Evolutionary conservation across 139 green algal species (phyloP).

Genomic region (Chlamydomonas sphaeroides): DNA sequence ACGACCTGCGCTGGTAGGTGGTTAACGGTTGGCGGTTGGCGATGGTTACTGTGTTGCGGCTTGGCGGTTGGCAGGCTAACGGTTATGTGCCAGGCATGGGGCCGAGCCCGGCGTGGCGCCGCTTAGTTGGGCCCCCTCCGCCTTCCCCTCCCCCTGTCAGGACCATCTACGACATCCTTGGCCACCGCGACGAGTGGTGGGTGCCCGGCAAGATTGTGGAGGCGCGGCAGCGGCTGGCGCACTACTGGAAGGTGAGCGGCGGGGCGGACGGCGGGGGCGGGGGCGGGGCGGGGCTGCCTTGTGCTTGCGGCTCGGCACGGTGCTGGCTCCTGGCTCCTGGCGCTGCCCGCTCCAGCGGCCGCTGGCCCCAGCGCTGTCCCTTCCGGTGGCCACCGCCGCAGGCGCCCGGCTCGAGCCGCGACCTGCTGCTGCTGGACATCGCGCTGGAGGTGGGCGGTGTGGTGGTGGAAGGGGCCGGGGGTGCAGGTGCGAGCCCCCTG

Average conservation of each 20-base stretch:
- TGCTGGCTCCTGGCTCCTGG: too few relatives aligned
- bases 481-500: too few relatives aligned
- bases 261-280: not conserved
- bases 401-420: conserved; percentile 66
- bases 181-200: conserved; percentile 89
- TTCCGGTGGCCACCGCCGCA: too few relatives aligned
- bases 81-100: too few relatives aligned
- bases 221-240: conserved; percentile 66
- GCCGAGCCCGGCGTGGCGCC: too few relatives aligned
- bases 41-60: too few relatives aligned
- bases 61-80: too few relatives aligned
- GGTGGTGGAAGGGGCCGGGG: too few relatives aligned
- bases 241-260: conserved; percentile 82
- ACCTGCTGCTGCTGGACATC: conserved; percentile 93
- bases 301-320: not conserved
- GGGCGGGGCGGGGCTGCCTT: not conserved
- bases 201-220: conserved; percentile 90
- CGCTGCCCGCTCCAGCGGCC: too few relatives aligned
- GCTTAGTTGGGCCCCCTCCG: too few relatives aligned
- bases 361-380: too few relatives aligned
- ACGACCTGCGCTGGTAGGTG: conserved; percentile 56
- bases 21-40: too few relatives aligned
- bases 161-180: conserved; percentile 82
- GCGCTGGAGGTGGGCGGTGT: conserved; percentile 74
- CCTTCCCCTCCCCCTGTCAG: conserved; percentile 7